A percentile compares a stretch with the other conserved stretches of the same genome.
Evolutionary conservation across 306 rosid species (phyloP).

Genomic region (Aeschynomene evenia): DNA sequence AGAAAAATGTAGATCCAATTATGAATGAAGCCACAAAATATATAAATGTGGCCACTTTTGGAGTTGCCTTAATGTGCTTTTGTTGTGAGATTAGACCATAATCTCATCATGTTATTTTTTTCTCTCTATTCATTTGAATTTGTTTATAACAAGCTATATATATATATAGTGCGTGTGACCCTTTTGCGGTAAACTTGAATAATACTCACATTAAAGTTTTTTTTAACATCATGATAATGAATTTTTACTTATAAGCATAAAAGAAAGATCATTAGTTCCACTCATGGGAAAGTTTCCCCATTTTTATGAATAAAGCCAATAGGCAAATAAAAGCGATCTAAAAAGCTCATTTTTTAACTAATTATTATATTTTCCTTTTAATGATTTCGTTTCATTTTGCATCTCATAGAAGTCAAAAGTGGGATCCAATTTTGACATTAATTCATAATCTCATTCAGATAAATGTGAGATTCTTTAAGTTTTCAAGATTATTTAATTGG

Average conservation of each 20-base stretch:
- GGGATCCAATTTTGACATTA: background rate
- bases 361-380: background rate
- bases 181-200: slow-evolving; percentile 29
- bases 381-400: background rate
- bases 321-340: slow-evolving; percentile 2
- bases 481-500: too few relatives aligned
- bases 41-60: slow-evolving; percentile 3
- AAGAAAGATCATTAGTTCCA: slow-evolving; percentile 38
- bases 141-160: slow-evolving; percentile 15
- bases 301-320: background rate
- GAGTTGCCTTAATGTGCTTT: slow-evolving; percentile 25
- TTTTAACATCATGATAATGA: slow-evolving; percentile 34
- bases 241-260: slow-evolving; percentile 37
- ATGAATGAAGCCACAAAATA: background rate
- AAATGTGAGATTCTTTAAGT: background rate
- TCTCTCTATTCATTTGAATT: background rate
- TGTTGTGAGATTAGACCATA: background rate
- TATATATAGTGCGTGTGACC: too few relatives aligned
- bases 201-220: slow-evolving; percentile 34
- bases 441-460: background rate
- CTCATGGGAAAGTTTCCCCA: slow-evolving; percentile 27
- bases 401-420: background rate
- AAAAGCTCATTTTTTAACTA: background rate
- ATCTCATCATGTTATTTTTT: background rate
- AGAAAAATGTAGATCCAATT: background rate